Conservation (phyloP, 305 asterid genomes). For the Nicotiana rustica region DNA sequence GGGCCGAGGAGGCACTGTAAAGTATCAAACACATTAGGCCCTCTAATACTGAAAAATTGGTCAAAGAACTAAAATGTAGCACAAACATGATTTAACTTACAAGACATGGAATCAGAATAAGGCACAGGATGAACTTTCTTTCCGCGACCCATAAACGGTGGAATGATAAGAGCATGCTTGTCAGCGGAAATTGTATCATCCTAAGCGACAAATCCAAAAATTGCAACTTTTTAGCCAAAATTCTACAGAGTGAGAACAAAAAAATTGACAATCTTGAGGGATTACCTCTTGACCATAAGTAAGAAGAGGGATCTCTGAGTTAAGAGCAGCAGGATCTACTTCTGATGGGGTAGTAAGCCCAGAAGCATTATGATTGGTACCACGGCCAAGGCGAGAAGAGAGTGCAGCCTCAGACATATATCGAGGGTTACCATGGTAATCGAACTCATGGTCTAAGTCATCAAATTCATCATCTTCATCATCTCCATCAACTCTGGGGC, state of each 20-base stretch:
- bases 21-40: conserved; percentile 31
- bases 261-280: conserved; percentile 35
- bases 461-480: conserved; percentile 97
- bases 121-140: conserved; percentile 84
- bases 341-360: conserved; percentile 71
- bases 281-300: conserved; percentile 98
- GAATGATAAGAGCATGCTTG: conserved; percentile 91
- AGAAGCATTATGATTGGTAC: conserved; percentile 59
- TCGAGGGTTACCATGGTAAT: conserved; percentile 63
- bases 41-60: conserved; percentile 21
- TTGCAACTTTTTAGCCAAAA: conserved; percentile 24
- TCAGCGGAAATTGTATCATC: conserved; percentile 94
- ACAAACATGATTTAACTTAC: conserved; percentile 48
- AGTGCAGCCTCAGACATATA: conserved; percentile 61
- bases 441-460: conserved; percentile 90
- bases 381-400: conserved; percentile 59
- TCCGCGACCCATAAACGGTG: conserved; percentile 80
- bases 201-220: conserved; percentile 45
- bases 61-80: not conserved
- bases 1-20: conserved; percentile 85
- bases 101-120: conserved; percentile 67
- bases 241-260: not conserved
- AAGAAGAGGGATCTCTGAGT: conserved; percentile 83
- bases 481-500: conserved; percentile 95
- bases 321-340: conserved; percentile 68